Conservation (phyloP, 2,329 filamentous ascomycete genomes). For the Fusarium sp. region DNA sequence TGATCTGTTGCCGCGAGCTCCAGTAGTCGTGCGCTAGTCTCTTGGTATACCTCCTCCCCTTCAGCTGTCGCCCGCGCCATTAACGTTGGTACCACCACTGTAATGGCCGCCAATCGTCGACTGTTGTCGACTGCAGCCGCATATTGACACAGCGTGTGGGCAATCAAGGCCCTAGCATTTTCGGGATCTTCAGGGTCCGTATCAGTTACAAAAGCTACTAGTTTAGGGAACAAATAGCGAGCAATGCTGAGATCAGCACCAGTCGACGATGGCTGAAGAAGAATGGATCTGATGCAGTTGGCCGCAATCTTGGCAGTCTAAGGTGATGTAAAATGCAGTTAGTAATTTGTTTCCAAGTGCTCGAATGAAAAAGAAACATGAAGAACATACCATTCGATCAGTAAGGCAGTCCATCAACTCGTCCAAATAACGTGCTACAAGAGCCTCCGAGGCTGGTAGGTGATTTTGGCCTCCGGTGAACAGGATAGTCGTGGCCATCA, state of each 20-base stretch:
- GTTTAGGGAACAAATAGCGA: conserved; percentile 77
- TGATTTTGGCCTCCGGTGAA: conserved; percentile 83
- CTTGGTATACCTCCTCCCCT: conserved; percentile 69
- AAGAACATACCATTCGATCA: conserved; percentile 75
- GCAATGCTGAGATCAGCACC: conserved; percentile 78
- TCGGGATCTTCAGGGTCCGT: conserved; percentile 83
- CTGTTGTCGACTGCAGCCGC: conserved; percentile 62
- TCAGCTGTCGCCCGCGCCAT: conserved; percentile 78
- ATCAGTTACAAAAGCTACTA: conserved; percentile 80
- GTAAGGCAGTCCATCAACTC: conserved; percentile 87
- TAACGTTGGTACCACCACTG: conserved; percentile 81
- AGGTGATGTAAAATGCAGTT: conserved; percentile 26
- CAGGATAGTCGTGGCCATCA: conserved; percentile 88
- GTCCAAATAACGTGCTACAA: conserved; percentile 79
- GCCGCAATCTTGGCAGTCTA: conserved; percentile 89
- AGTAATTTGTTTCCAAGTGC: conserved; percentile 1
- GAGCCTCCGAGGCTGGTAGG: conserved; percentile 78
- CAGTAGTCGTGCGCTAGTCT: conserved; percentile 81
- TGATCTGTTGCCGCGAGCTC: conserved; percentile 85
- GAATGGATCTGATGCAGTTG: conserved; percentile 86
- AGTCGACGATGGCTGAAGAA: conserved; percentile 74
- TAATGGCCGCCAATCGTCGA: conserved; percentile 71
- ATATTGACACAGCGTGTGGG: conserved; percentile 81
- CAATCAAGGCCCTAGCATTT: conserved; percentile 75
- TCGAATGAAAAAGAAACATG: background rate